phyloP scores from a whole-genome alignment of 2,329 filamentous ascomycete genomes.

The Paecilomyces sp. region DNA sequence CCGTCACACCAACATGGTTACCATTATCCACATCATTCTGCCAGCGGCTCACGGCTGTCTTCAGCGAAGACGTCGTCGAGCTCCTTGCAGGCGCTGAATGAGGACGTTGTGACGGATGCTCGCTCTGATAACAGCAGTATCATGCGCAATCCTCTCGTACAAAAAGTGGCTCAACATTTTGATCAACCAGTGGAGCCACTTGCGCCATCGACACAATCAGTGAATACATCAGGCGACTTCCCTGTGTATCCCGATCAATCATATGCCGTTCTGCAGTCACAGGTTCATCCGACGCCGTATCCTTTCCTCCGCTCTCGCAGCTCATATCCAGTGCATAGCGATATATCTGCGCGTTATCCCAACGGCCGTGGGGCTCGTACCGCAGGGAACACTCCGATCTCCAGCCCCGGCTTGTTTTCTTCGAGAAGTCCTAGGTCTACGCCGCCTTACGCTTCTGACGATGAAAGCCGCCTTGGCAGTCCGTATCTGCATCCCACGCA shows the following conservation, averaged over 20 bases:
- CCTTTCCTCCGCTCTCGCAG: constrained; percentile 33
- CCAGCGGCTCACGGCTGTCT: constrained; percentile 24
- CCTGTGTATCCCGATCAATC: constrained; percentile 44
- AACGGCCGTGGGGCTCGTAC: constrained; percentile 29
- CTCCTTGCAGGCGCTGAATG: constrained; percentile 35
- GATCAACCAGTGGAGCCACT: constrained; percentile 6
- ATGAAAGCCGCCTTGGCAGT: constrained; percentile 39
- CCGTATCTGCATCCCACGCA: constrained; percentile 65
- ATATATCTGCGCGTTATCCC: constrained; percentile 13
- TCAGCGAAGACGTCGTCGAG: constrained; percentile 37
- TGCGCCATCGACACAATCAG: constrained; percentile 9
- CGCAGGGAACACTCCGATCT: constrained; percentile 40
- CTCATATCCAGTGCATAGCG: constrained; percentile 36
- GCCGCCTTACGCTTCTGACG: constrained; percentile 27
- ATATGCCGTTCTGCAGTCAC: constrained; percentile 39
- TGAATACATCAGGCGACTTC: constrained; percentile 21
- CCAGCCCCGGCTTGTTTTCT: constrained; percentile 41
- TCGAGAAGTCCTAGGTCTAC: constrained; percentile 24
- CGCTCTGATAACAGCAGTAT: constrained; percentile 22
- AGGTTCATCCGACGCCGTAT: constrained; percentile 34
- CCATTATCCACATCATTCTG: constrained; percentile 26
- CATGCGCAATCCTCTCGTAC: constrained; percentile 15
- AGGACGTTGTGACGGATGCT: constrained; percentile 28
- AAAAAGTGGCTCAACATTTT: constrained; percentile 22
- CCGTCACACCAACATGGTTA: constrained; percentile 12